Percentiles rank a stretch among this genome's conserved stretches.
These are phyloP conservation scores for Monosporascus sp. DNA, from an alignment of 2,329 filamentous ascomycete species.

Conservation along the genomic window DNA sequence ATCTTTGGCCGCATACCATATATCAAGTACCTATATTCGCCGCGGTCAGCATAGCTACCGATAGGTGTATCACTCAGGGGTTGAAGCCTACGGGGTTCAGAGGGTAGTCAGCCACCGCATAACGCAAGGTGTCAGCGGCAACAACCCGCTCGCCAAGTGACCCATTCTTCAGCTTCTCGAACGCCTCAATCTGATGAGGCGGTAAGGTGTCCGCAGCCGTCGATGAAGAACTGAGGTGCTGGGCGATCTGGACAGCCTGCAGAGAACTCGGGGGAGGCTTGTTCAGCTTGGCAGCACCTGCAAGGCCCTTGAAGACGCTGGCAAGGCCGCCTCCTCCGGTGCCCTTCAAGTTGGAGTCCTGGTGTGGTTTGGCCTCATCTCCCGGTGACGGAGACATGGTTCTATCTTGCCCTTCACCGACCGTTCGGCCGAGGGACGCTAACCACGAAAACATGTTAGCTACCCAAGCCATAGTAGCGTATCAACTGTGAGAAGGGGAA, in stretches of 20 bases:
- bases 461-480: slow-evolving; percentile 4
- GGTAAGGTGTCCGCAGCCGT: slow-evolving; percentile 40
- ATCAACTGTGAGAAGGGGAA: slow-evolving; percentile 3
- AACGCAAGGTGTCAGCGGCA: slow-evolving; percentile 53
- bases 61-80: not conserved
- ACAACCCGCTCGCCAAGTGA: slow-evolving; percentile 48
- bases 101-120: slow-evolving; percentile 54
- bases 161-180: slow-evolving; percentile 51
- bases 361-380: slow-evolving; percentile 49
- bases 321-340: slow-evolving; percentile 49
- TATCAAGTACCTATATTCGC: slow-evolving; percentile 41
- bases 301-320: slow-evolving; percentile 60
- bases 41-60: slow-evolving; percentile 1
- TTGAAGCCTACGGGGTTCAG: slow-evolving; percentile 39
- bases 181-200: slow-evolving; percentile 48
- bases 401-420: slow-evolving; percentile 32
- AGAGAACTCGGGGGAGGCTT: slow-evolving; percentile 44
- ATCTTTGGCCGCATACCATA: slow-evolving; percentile 64
- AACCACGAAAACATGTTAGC: slow-evolving; percentile 39
- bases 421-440: slow-evolving; percentile 40
- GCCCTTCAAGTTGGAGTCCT: slow-evolving; percentile 51
- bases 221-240: slow-evolving; percentile 40
- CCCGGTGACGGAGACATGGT: slow-evolving; percentile 58
- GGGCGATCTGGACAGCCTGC: slow-evolving; percentile 38
- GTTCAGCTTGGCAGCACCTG: slow-evolving; percentile 46